Percentiles rank a stretch among this genome's conserved stretches.
phyloP scores from a whole-genome alignment of 768 basidiomycete species.

The Amanita jacksonii region DNA sequence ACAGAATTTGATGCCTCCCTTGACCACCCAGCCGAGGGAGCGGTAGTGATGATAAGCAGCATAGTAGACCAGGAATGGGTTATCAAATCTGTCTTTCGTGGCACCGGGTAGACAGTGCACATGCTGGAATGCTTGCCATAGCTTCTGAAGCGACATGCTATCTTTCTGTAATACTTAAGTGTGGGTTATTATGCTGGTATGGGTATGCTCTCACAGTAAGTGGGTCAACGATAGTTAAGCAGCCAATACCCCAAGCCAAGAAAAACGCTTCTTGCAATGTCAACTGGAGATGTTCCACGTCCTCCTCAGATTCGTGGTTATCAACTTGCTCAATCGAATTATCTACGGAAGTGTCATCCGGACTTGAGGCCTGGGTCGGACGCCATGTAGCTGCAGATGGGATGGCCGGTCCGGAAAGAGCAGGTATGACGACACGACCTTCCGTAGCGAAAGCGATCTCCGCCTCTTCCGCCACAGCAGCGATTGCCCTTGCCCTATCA shows the following conservation, averaged over 20 bases:
- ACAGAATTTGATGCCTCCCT: constrained; percentile 95
- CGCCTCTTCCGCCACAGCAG: constrained; percentile 69
- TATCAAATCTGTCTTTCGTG: constrained; percentile 54
- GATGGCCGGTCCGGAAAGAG: constrained; percentile 51
- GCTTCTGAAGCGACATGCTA: constrained; percentile 43
- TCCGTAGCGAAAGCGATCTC: constrained; percentile 65
- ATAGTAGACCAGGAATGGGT: constrained; percentile 88
- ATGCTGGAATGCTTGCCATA: constrained; percentile 58
- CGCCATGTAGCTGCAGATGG: constrained; percentile 81
- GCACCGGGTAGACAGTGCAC: constrained; percentile 36
- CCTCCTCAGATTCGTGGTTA: constrained; percentile 48
- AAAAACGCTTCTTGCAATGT: constrained; percentile 88
- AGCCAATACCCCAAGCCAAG: constrained; percentile 75
- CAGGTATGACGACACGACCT: constrained; percentile 52
- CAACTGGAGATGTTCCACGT: constrained; percentile 87
- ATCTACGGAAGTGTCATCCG: not conserved
- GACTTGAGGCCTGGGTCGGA: constrained; percentile 24
- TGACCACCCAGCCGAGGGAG: constrained; percentile 94
- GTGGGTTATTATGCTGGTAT: constrained; percentile 3
- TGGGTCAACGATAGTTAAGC: constrained; percentile 61
- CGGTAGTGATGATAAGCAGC: constrained; percentile 91
- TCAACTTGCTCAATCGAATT: constrained; percentile 18
- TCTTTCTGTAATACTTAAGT: constrained; percentile 33
- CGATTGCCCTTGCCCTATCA: constrained; percentile 84
- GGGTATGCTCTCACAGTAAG: constrained; percentile 41